Conservation (phyloP, 805 yeast species). For the Yamadazyma sp. region DNA sequence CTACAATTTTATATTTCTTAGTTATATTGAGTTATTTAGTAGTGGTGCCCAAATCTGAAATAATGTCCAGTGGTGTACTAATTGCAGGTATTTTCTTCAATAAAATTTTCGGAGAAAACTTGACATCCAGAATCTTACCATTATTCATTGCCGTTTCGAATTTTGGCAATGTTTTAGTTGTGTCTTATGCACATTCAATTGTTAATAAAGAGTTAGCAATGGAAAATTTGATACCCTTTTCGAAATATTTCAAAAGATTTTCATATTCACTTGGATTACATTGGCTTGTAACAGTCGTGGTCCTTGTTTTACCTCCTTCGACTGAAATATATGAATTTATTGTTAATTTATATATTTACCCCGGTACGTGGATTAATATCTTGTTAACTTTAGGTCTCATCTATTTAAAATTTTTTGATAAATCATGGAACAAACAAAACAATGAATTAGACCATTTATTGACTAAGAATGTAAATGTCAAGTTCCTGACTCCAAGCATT, state of each 20-base stretch:
- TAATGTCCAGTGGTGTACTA: constrained; percentile 54
- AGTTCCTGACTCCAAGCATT: constrained; percentile 23
- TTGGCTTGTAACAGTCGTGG: constrained; percentile 53
- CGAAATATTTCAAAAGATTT: constrained; percentile 41
- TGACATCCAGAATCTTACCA: constrained; percentile 49
- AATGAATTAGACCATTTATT: constrained; percentile 21
- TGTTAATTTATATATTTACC: constrained; percentile 60
- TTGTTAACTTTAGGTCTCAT: constrained; percentile 51
- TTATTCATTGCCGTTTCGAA: constrained; percentile 58
- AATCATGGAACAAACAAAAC: constrained; percentile 22
- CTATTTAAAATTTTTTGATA: constrained; percentile 44
- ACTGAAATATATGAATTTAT: constrained; percentile 63
- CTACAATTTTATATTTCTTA: constrained; percentile 52
- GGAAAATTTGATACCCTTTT: constrained; percentile 50
- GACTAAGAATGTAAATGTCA: constrained; percentile 1
- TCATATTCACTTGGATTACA: constrained; percentile 49
- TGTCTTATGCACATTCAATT: constrained; percentile 56
- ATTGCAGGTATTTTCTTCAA: constrained; percentile 63
- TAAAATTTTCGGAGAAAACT: constrained; percentile 54
- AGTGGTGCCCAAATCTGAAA: constrained; percentile 47
- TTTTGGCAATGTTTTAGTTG: constrained; percentile 64
- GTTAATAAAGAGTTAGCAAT: constrained; percentile 58
- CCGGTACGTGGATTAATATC: constrained; percentile 58
- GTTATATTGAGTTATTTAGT: constrained; percentile 58
- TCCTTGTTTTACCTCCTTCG: constrained; percentile 57